Base-by-base conservation (phyloP, 1,284 basidiomycete species). In the Ustilago nuda region DNA sequence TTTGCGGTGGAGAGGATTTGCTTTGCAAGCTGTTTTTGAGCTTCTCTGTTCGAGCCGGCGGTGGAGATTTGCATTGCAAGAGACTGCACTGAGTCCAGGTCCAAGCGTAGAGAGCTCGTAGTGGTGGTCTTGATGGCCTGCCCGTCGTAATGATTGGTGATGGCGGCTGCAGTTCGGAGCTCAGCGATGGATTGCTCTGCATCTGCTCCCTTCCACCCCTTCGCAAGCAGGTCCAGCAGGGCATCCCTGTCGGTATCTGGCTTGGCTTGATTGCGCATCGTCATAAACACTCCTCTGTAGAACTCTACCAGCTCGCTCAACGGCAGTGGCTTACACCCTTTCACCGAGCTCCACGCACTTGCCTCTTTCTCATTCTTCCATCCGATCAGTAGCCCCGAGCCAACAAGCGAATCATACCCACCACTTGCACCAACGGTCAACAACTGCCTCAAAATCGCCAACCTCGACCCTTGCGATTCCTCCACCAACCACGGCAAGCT, bases 331-430 rank as follows among this genome's bases (percentile, higher is more conserved):
- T 56, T 11, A 15, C 19, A 19, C 1, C 45, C n/a, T 9, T 51
- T 15, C 15, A 15, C 23, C 8, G 62, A 23, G 1, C 12, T 2
- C 73, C 73, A 71, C 23, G 57, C 27, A 48, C 73, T 54, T 3
- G 36, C 9, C 35, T 76, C 73, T 2, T 9, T 43, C 1, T 58
- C 68, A 9, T 65, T 43, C 33, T 56, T 59, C 67, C 67, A 71
- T 4, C 56, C 43, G 17, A 76, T 59, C 45, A 76, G 58, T 8
- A 76, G 50, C 8, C 65, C 61, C 2, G 43, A n/a, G 1, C 43
- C 54, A 1, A 64, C 65, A 6, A 76, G 58, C 32, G 27, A 30
- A 46, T 27, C 57, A 23, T 63, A 61, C 12, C 36, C 41, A 11
- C 52, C 50, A 4, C n/a, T 5, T 1, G 43, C 30, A 13, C 30